Conservation (phyloP, 1,284 basidiomycete genomes). For the Pisolithus thermaeus region DNA sequence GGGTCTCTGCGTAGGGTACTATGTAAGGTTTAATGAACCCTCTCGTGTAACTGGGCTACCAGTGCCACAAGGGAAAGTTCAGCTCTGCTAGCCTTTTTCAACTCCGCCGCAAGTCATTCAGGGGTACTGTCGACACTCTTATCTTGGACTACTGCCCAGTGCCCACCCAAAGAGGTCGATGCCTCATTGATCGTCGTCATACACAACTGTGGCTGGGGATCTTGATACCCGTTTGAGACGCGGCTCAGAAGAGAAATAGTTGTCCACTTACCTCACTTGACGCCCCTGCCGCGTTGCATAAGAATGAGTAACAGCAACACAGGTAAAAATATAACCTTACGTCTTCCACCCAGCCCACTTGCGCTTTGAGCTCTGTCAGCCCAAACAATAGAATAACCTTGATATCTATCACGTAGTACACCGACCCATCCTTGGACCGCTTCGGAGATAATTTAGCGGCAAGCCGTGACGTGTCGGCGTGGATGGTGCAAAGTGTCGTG, state of each 20-base stretch:
- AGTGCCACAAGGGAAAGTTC: no score
- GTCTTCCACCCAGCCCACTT: slow-evolving; percentile 39
- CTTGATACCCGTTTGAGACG: slow-evolving; percentile 12
- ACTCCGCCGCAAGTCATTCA: no score
- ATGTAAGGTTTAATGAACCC: no score
- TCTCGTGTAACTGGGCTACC: no score
- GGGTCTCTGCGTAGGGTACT: no score
- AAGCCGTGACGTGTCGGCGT: slow-evolving; percentile 31
- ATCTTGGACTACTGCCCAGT: not conserved
- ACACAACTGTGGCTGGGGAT: slow-evolving; percentile 35
- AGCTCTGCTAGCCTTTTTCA: no score
- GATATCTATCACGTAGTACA: slow-evolving; percentile 32
- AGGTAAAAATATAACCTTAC: slow-evolving; percentile 20
- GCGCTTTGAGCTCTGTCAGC: slow-evolving; percentile 41
- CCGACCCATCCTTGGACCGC: slow-evolving; percentile 12
- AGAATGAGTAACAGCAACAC: slow-evolving; percentile 1
- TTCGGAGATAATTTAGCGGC: slow-evolving; percentile 15
- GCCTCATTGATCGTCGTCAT: slow-evolving; percentile 20
- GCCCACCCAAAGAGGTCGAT: not conserved
- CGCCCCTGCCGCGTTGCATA: slow-evolving; percentile 15
- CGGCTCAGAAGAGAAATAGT: not conserved
- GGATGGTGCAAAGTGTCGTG: slow-evolving; percentile 33
- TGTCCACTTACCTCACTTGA: slow-evolving; percentile 25
- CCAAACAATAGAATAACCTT: slow-evolving; percentile 41
- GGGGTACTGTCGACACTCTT: no score